Evolutionary conservation across 805 yeast species (phyloP), one percentile per base, ranked within the genome.

Genomic region (Hanseniaspora thailandica): DNA sequence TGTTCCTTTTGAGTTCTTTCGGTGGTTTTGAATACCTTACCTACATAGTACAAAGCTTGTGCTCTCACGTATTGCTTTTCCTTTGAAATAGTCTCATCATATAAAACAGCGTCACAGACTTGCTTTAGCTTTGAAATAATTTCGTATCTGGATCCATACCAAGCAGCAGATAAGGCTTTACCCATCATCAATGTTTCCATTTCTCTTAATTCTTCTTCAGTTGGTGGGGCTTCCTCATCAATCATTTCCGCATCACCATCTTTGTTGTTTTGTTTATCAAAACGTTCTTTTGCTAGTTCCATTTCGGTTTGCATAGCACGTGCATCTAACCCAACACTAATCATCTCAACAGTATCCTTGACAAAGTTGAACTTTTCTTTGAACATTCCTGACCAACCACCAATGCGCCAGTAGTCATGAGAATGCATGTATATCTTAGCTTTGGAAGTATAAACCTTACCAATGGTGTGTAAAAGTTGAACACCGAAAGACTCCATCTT

Each of bases 401-500:
- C 82, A 61, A 83, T 69, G 1, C 85, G 84, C 60, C 78, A 71
- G 44, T 77, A 71, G 40, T 74, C 74, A 59, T 81, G 87, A 8
- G 83, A 76, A 59, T 82, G 83, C 39, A 84, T 65, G 57, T 76
- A 82, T 19, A 83, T 76, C 55, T 75, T 75, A 26, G 80, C 82
- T 63, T 84, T 82, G 60, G 81, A 75, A 56, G 73, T 69, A 63
- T 85, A 85, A 2, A 82, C 77, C 50, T 77, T 74, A 23, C 93
- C 94, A 52, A 85, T 76, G 0, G 86, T 76, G 60, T 85, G 93
- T 46, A 86, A 73, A 34, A 85, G 83, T 62, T 85, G 88, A 31
- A 84, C 67, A n/a, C 94, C 94, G 67, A 85, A 85, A 22, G 90
- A 83, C 65, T 85, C 93, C 79, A 82, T 77, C 60, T 84, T 84